These are phyloP conservation scores for Fomitopsis pulvina DNA, from an alignment of 768 basidiomycete genomes.

Conservation along the genomic window DNA sequence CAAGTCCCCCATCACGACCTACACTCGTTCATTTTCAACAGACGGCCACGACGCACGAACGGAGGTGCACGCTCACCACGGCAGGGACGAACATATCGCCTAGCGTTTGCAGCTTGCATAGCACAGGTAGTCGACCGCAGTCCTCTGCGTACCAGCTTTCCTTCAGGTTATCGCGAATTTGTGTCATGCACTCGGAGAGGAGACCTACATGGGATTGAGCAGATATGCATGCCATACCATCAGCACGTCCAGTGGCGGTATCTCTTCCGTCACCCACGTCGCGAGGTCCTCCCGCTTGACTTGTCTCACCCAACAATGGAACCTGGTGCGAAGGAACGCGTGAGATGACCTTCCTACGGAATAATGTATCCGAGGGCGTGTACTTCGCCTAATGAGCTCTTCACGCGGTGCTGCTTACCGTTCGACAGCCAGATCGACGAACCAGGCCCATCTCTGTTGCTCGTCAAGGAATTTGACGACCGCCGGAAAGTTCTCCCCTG, in stretches of 20 bases:
- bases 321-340: no score
- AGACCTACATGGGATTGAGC: slow-evolving; percentile 29
- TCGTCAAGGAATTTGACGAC: slow-evolving; percentile 20
- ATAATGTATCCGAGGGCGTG: no score
- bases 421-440: slow-evolving; percentile 32
- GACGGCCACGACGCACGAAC: not conserved
- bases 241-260: slow-evolving; percentile 34
- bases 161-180: not conserved
- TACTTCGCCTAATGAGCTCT: no score
- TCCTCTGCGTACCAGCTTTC: slow-evolving; percentile 21
- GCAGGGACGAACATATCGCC: slow-evolving; percentile 2
- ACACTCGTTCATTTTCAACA: not conserved
- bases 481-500: slow-evolving; percentile 22
- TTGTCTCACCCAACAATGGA: slow-evolving; percentile 27
- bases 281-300: slow-evolving; percentile 19
- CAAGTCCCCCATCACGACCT: slow-evolving; percentile 17
- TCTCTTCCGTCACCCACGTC: slow-evolving; percentile 19
- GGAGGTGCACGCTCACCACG: slow-evolving; percentile 3
- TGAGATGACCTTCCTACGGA: no score
- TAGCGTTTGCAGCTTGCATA: slow-evolving; percentile 4
- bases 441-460: slow-evolving; percentile 32
- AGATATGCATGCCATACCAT: slow-evolving; percentile 40
- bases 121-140: slow-evolving; percentile 8
- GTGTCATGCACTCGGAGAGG: not conserved
- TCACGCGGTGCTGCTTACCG: no score